Evolutionary conservation across 192 early-diverging fungal genomes (phyloP), one percentile per base, ranked within the genome.

Genomic region (Linnemannia zychae): DNA sequence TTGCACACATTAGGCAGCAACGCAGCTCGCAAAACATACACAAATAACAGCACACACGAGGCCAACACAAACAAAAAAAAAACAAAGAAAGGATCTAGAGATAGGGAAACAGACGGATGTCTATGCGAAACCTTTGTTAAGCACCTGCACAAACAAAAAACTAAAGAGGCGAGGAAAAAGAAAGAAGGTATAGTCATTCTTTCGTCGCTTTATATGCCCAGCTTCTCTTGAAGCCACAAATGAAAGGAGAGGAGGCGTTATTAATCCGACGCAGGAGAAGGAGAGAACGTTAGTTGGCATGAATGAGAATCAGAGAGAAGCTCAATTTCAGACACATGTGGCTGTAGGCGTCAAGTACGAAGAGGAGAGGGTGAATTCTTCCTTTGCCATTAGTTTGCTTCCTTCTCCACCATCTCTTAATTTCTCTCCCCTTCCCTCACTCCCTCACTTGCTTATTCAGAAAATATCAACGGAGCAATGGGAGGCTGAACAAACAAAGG

Each of bases 1-100:
- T 63, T n/a, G 57, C 28, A 31, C 57, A 63, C 57, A 28, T 57
- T 63, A 63, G 53, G 24, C 57, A 63, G 57, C 57, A 63, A 63
- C 57, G 57, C 28, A 63, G 24, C 53, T 52, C 47, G 7, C 47
- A 13, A 52, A 57, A 57, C 53, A 57, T 22, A 22, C 49, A 9
- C 53, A 57, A 63, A 63, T 28, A 31, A 63, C 12, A n/a, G n/a
- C n/a, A n/a, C n/a, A n/a, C n/a, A n/a, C n/a, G n/a, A n/a, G n/a
- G n/a, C n/a, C n/a, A n/a, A n/a, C n/a, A n/a, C n/a, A 31, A 2
- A 28, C n/a, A 60, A 50, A 4, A 50, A 63, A 0, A 63, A n/a
- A 33, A 63, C 53, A 57, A 12, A 33, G 28, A 60, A 24, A 31
- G 12, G 24, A 63, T 15, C 57, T 28, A 63, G 11, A 63, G 57